These are phyloP conservation scores for Hortiboletus campestris DNA, from an alignment of 768 basidiomycete genomes.

Conservation along the genomic window DNA sequence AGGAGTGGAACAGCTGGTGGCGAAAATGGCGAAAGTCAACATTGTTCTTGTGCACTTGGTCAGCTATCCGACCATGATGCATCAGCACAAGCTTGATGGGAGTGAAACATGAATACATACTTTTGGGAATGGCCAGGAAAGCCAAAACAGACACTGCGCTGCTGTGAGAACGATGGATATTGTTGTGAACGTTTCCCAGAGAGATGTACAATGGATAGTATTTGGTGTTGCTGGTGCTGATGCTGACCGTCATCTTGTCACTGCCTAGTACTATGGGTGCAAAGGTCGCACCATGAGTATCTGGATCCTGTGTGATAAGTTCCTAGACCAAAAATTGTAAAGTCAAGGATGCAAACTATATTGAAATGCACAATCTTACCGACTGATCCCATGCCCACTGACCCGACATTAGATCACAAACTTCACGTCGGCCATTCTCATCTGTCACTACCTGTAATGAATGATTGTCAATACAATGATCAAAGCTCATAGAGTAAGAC, in stretches of 20 bases:
- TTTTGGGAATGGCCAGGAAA: conserved; percentile 33
- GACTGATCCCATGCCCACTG: conserved; percentile 12
- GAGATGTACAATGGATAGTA: conserved; percentile 18
- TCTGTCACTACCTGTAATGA: too few relatives aligned
- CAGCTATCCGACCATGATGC: too few relatives aligned
- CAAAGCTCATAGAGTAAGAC: too few relatives aligned
- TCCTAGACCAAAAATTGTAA: too few relatives aligned
- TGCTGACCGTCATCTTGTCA: conserved; percentile 16
- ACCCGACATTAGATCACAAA: conserved; percentile 8
- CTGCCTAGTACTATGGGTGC: conserved; percentile 16
- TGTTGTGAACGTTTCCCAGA: conserved; percentile 17
- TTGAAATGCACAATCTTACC: too few relatives aligned
- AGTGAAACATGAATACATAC: background rate
- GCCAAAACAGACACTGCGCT: conserved; percentile 5
- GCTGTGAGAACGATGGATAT: conserved; percentile 1
- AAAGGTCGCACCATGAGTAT: conserved; percentile 14
- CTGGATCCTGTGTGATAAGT: conserved; percentile 17
- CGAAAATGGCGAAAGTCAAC: too few relatives aligned
- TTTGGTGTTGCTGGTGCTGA: conserved; percentile 12
- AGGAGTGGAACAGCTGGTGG: too few relatives aligned
- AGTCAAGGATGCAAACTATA: too few relatives aligned
- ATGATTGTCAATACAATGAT: too few relatives aligned
- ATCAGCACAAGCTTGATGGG: too few relatives aligned
- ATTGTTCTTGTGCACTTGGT: too few relatives aligned
- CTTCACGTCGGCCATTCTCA: background rate